Conservation (phyloP, 148 eudicot species). For the Dysphania ambrosioides region DNA sequence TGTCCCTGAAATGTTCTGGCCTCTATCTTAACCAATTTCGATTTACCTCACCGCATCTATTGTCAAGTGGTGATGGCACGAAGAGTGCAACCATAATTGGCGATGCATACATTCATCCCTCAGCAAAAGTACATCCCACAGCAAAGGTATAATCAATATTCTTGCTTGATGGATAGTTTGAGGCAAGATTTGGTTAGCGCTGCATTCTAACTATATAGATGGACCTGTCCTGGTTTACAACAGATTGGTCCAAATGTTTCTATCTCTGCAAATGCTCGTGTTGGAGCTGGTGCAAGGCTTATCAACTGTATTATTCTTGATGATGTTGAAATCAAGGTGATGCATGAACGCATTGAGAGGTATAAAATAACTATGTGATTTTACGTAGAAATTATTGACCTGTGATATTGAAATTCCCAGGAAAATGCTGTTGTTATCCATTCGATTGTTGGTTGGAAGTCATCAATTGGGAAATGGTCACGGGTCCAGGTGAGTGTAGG, state of each 20-base stretch:
- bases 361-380: slow-evolving; percentile 1
- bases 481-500: slow-evolving; percentile 54
- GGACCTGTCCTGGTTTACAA: slow-evolving; percentile 17
- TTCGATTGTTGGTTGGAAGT: slow-evolving; percentile 71
- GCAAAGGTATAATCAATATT: slow-evolving; percentile 43
- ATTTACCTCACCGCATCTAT: slow-evolving; percentile 44
- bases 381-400: not conserved
- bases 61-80: slow-evolving; percentile 65
- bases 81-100: slow-evolving; percentile 52
- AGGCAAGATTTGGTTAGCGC: not conserved
- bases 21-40: slow-evolving; percentile 63
- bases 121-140: slow-evolving; percentile 59
- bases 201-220: slow-evolving; percentile 5
- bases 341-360: slow-evolving; percentile 9
- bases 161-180: not conserved
- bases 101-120: slow-evolving; percentile 63
- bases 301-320: slow-evolving; percentile 59
- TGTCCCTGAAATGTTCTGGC: slow-evolving; percentile 66
- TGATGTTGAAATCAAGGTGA: slow-evolving; percentile 69
- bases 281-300: slow-evolving; percentile 69
- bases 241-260: slow-evolving; percentile 80
- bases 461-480: slow-evolving; percentile 65
- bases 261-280: slow-evolving; percentile 65
- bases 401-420: slow-evolving; percentile 29
- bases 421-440: slow-evolving; percentile 65